Conservation (phyloP, 768 basidiomycete genomes). For the Mrakia gelida region DNA sequence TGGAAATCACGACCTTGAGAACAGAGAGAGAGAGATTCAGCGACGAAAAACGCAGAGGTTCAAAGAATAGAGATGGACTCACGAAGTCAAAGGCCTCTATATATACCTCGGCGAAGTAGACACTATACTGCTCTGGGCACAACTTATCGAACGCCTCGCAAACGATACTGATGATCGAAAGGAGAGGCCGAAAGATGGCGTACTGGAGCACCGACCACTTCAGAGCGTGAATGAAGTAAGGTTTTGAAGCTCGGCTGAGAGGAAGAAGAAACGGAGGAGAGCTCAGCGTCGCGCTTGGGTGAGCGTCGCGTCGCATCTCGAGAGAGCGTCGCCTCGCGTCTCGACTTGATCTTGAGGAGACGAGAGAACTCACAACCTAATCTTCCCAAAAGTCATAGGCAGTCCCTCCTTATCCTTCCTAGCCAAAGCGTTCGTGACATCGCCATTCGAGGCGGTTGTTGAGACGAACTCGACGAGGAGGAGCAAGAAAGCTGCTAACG, state of each 20-base stretch:
- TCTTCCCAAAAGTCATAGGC: conserved; percentile 17
- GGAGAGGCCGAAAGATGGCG: conserved; percentile 63
- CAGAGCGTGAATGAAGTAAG: conserved; percentile 32
- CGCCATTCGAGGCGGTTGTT: conserved; percentile 61
- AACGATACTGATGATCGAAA: conserved; percentile 73
- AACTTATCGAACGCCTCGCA: conserved; percentile 65
- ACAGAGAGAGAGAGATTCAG: conserved; percentile 54
- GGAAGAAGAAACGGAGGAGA: not conserved
- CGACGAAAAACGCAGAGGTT: conserved; percentile 51
- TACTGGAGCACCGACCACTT: conserved; percentile 89
- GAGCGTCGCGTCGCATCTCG: not conserved
- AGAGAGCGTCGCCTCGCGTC: not conserved
- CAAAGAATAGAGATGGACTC: conserved; percentile 59
- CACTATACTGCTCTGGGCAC: conserved; percentile 61
- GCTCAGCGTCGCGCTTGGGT: not conserved
- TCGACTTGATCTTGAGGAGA: not conserved
- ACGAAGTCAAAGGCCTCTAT: conserved; percentile 58
- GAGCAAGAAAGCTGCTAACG: conserved; percentile 72
- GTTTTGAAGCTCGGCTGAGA: not conserved
- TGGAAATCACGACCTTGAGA: conserved; percentile 57
- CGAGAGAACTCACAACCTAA: not conserved
- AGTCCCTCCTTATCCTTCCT: conserved; percentile 67
- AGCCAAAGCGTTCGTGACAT: conserved; percentile 62
- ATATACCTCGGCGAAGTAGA: conserved; percentile 54
- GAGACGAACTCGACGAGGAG: conserved; percentile 84